A percentile compares a stretch with the other conserved stretches of the same genome.
Conservation (phyloP, 2,329 filamentous ascomycete species). For the Sclerotinia trifoliorum region DNA sequence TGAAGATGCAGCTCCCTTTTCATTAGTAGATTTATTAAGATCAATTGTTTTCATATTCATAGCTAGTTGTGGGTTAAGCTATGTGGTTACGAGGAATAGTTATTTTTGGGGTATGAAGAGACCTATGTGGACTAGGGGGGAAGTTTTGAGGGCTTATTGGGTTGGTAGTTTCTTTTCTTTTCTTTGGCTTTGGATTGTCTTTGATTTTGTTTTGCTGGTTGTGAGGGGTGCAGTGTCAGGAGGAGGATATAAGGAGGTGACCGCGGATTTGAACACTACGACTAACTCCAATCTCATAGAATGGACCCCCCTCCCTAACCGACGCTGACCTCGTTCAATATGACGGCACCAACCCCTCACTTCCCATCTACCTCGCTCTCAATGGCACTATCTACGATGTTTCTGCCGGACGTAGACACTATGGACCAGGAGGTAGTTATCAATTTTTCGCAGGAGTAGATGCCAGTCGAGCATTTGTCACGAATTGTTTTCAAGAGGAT, state of each 20-base stretch:
- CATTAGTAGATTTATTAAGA: constrained; percentile 35
- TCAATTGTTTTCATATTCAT: constrained; percentile 36
- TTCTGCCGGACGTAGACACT: constrained; percentile 63
- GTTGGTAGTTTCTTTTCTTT: constrained; percentile 23
- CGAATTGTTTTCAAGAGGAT: constrained; percentile 82
- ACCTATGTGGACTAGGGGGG: constrained; percentile 32
- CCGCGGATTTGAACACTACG: not conserved
- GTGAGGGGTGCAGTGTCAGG: not conserved
- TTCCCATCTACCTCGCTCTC: constrained; percentile 87
- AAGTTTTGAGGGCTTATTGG: constrained; percentile 32
- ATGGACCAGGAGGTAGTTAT: constrained; percentile 85
- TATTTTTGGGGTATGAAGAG: constrained; percentile 35
- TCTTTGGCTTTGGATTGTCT: not conserved
- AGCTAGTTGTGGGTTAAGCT: constrained; percentile 32
- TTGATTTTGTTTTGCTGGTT: not conserved
- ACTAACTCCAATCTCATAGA: constrained; percentile 40
- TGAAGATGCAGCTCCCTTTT: constrained; percentile 34
- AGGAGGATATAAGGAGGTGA: not conserved
- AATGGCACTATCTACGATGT: constrained; percentile 88
- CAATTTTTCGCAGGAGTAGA: constrained; percentile 83
- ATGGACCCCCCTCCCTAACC: constrained; percentile 67
- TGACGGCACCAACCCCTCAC: constrained; percentile 71
- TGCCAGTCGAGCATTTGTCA: constrained; percentile 84
- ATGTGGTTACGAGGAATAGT: constrained; percentile 39
- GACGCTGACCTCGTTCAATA: constrained; percentile 70